Evolutionary conservation across 2,329 filamentous ascomycete genomes (phyloP).

Genomic region (Lachnellula suecica): DNA sequence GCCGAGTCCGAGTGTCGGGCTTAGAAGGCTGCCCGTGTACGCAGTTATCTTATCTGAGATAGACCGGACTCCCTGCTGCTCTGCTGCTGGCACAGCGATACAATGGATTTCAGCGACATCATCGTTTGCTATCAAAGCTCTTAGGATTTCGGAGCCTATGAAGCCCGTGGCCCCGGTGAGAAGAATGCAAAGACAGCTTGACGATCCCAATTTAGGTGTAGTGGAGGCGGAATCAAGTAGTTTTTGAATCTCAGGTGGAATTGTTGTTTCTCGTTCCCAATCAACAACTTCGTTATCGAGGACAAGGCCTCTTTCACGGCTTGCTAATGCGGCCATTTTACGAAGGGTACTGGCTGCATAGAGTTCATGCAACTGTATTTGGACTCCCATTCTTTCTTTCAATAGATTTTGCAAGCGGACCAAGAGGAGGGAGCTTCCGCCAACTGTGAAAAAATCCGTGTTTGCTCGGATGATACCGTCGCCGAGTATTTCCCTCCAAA

Average conservation of each 20-base stretch:
- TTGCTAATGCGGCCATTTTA: conserved; percentile 17
- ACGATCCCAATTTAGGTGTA: conserved; percentile 3
- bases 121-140: conserved; percentile 32
- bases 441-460: conserved; percentile 35
- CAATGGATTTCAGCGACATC: conserved; percentile 41
- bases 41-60: conserved; percentile 26
- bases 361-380: conserved; percentile 24
- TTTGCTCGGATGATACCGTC: conserved; percentile 3
- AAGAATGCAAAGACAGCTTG: too few relatives aligned
- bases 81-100: conserved; percentile 43
- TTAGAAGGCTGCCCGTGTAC: conserved; percentile 38
- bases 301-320: neutral
- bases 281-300: conserved; percentile 11
- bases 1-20: conserved; percentile 38
- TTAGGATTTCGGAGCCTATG: conserved; percentile 38
- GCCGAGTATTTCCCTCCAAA: conserved; percentile 14
- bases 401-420: conserved; percentile 31
- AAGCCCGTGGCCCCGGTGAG: conserved; percentile 42
- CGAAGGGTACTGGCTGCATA: conserved; percentile 24
- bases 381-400: conserved; percentile 19
- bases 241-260: conserved; percentile 6
- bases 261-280: conserved; percentile 17
- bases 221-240: neutral
- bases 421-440: conserved; percentile 37
- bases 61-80: conserved; percentile 15